Percentiles rank a stretch among this genome's conserved stretches.
Conservation (phyloP, 139 green algal species). For the Trebouxia sp. region DNA sequence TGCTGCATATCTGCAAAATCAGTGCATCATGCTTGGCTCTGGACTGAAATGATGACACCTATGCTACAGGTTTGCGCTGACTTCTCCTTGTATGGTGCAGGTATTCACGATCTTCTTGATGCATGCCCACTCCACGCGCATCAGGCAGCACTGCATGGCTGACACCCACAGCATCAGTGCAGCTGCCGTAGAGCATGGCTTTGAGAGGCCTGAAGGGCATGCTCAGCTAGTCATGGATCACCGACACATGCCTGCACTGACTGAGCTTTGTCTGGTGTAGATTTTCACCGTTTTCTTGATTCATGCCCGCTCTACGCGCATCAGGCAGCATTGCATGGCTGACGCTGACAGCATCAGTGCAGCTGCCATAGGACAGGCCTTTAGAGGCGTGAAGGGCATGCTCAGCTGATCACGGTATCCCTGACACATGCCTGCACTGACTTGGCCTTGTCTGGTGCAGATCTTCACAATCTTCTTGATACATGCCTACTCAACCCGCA, state of each 20-base stretch:
- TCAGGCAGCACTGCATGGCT: background rate
- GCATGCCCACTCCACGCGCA: background rate
- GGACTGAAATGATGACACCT: no score
- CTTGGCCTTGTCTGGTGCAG: no score
- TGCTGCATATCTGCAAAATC: no score
- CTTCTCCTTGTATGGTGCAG: no score
- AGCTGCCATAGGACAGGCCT: background rate
- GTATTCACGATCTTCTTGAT: background rate
- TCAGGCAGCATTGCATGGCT: background rate
- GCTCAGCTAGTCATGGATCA: background rate
- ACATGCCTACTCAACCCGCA: background rate
- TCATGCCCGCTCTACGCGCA: background rate
- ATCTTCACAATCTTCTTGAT: background rate
- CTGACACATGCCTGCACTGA: no score
- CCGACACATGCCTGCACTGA: no score
- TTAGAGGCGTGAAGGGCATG: background rate
- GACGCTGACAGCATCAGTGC: background rate
- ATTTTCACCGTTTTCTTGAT: background rate
- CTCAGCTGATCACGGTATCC: no score
- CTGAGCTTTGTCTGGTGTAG: no score
- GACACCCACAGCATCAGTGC: background rate
- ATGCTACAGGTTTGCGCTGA: no score
- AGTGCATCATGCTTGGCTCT: no score
- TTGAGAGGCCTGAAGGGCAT: background rate
- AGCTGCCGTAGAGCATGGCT: background rate